A percentile compares a stretch with the other conserved stretches of the same genome.
Conservation (phyloP, 2,329 filamentous ascomycete genomes). For the Setomelanomma holmii region DNA sequence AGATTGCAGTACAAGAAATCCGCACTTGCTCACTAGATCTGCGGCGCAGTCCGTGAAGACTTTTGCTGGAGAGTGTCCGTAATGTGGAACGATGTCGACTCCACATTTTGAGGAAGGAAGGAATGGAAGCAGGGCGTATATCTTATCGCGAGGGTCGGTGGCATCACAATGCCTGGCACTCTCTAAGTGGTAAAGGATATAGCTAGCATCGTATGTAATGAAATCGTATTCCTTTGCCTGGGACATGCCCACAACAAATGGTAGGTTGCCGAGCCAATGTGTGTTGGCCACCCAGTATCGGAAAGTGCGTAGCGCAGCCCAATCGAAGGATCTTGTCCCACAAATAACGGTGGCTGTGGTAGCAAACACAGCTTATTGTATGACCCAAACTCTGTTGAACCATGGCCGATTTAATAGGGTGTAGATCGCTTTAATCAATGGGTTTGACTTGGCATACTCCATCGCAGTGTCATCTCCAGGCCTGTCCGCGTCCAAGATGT, state of each 20-base stretch:
- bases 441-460: not conserved
- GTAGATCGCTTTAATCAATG: no score
- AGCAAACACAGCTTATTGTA: no score
- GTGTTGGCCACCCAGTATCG: no score
- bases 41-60: not conserved
- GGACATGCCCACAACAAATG: not conserved
- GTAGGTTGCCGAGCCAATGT: no score
- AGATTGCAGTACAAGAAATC: not conserved
- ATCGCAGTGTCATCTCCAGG: not conserved
- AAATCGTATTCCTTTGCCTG: not conserved
- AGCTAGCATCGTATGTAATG: not conserved
- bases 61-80: not conserved
- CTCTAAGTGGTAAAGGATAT: not conserved
- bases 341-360: no score
- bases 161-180: not conserved
- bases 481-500: not conserved
- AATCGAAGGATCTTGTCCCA: no score
- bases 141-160: not conserved
- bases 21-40: not conserved
- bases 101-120: not conserved
- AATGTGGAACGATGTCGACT: not conserved
- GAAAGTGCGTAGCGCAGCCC: no score
- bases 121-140: not conserved
- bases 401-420: no score
- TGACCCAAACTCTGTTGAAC: no score